A percentile compares a stretch with the other conserved stretches of the same genome.
Evolutionary conservation across 2,329 filamentous ascomycete species (phyloP).

Genomic region (Aaosphaeria pasadenensis): DNA sequence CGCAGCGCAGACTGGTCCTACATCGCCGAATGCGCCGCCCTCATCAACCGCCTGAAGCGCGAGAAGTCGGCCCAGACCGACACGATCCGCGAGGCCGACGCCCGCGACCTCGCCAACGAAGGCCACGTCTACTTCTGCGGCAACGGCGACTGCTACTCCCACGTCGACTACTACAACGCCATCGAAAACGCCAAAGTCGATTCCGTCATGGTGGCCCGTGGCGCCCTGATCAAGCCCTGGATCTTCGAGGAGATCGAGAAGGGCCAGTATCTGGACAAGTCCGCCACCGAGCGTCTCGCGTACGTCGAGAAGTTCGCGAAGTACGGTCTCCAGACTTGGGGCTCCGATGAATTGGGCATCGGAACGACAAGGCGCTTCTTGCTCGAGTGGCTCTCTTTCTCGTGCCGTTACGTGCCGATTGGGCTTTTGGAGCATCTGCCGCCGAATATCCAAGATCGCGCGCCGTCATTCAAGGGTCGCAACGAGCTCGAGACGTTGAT

Average conservation of each 20-base stretch:
- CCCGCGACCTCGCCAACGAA: slow-evolving; percentile 64
- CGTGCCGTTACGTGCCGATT: slow-evolving; percentile 85
- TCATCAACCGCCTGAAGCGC: slow-evolving; percentile 77
- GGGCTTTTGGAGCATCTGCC: slow-evolving; percentile 86
- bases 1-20: slow-evolving; percentile 92
- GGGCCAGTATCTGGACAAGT: slow-evolving; percentile 94
- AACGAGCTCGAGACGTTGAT: slow-evolving; percentile 94
- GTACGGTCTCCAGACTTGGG: slow-evolving; percentile 92
- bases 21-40: slow-evolving; percentile 81
- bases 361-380: slow-evolving; percentile 89
- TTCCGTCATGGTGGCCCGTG: slow-evolving; percentile 95
- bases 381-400: slow-evolving; percentile 93
- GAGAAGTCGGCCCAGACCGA: slow-evolving; percentile 66
- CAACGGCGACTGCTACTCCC: slow-evolving; percentile 95
- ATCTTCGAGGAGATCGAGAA: slow-evolving; percentile 93
- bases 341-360: slow-evolving; percentile 89
- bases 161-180: slow-evolving; percentile 79
- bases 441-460: slow-evolving; percentile 82
- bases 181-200: slow-evolving; percentile 78
- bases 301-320: slow-evolving; percentile 88
- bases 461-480: slow-evolving; percentile 77
- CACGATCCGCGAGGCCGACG: slow-evolving; percentile 74
- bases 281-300: slow-evolving; percentile 75
- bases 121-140: slow-evolving; percentile 86
- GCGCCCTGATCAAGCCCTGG: slow-evolving; percentile 96